Evolutionary conservation across 306 rosid genomes (phyloP).

Genomic region (Sindora glabra): DNA sequence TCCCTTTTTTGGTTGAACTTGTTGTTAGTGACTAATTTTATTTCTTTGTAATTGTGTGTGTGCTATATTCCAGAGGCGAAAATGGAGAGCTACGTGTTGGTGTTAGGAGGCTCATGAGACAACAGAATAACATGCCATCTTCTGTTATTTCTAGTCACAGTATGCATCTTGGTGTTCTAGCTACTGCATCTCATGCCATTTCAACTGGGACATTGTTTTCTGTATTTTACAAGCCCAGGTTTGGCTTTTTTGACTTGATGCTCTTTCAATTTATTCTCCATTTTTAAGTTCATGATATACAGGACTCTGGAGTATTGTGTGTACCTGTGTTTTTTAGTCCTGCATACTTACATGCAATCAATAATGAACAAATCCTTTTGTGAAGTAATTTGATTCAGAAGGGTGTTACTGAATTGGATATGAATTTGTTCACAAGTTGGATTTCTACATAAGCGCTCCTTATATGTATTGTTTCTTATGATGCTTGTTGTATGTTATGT

Average conservation of each 20-base stretch:
- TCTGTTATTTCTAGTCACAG: constrained; percentile 97
- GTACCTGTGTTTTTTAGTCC: neutral
- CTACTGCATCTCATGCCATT: constrained; percentile 93
- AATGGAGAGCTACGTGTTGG: constrained; percentile 98
- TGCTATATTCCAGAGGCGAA: constrained; percentile 60
- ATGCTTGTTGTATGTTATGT: too few relatives aligned
- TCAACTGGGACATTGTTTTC: constrained; percentile 80
- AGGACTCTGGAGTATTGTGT: neutral
- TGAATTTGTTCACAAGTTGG: too few relatives aligned
- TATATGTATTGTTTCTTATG: too few relatives aligned
- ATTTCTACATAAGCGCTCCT: too few relatives aligned
- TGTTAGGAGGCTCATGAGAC: constrained; percentile 98
- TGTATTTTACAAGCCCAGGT: constrained; percentile 98
- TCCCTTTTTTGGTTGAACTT: too few relatives aligned
- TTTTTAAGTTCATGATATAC: neutral
- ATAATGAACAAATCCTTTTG: too few relatives aligned
- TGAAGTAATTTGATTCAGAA: neutral
- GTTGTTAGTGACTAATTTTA: too few relatives aligned
- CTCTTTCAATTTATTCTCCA: neutral
- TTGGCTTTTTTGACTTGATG: constrained; percentile 4
- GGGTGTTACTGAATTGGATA: neutral
- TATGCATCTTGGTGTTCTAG: constrained; percentile 97
- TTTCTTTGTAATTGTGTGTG: too few relatives aligned
- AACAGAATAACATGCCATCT: constrained; percentile 86
- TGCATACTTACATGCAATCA: neutral